These are phyloP conservation scores for Mallotus nudiflorus DNA, from an alignment of 345 rosid species.

Conservation along the genomic window DNA sequence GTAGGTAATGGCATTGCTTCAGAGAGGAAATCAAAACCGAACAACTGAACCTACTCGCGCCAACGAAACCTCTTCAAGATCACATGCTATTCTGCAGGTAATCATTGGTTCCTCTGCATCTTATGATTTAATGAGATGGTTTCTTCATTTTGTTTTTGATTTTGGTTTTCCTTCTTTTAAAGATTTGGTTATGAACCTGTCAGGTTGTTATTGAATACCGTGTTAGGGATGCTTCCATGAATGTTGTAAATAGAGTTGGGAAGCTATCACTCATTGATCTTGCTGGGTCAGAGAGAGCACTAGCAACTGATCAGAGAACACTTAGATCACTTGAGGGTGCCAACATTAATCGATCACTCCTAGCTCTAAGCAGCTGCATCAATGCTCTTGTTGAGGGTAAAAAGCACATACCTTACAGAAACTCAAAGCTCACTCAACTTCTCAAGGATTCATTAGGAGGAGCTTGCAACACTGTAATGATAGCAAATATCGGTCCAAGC, in stretches of 20 bases:
- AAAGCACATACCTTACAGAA: slow-evolving; percentile 87
- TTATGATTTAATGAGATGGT: not conserved
- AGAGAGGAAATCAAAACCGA: slow-evolving; percentile 88
- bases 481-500: slow-evolving; percentile 93
- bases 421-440: slow-evolving; percentile 94
- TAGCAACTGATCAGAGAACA: slow-evolving; percentile 91
- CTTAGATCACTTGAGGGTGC: slow-evolving; percentile 93
- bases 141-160: not conserved
- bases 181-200: slow-evolving; percentile 1
- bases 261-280: slow-evolving; percentile 94
- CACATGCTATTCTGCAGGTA: slow-evolving; percentile 97
- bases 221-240: slow-evolving; percentile 68
- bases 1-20: slow-evolving; percentile 92
- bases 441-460: slow-evolving; percentile 95
- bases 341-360: slow-evolving; percentile 89
- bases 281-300: slow-evolving; percentile 98
- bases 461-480: slow-evolving; percentile 89
- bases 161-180: not conserved
- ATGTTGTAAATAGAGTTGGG: slow-evolving; percentile 59
- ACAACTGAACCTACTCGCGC: slow-evolving; percentile 94
- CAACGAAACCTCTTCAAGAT: slow-evolving; percentile 93
- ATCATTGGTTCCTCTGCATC: not conserved
- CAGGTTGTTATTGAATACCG: slow-evolving; percentile 80
- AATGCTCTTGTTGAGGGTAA: slow-evolving; percentile 97
- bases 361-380: slow-evolving; percentile 90